Percentiles rank a stretch among this genome's conserved stretches.
Evolutionary conservation across 345 rosid genomes (phyloP).

Genomic region (Arabidopsis suecica): DNA sequence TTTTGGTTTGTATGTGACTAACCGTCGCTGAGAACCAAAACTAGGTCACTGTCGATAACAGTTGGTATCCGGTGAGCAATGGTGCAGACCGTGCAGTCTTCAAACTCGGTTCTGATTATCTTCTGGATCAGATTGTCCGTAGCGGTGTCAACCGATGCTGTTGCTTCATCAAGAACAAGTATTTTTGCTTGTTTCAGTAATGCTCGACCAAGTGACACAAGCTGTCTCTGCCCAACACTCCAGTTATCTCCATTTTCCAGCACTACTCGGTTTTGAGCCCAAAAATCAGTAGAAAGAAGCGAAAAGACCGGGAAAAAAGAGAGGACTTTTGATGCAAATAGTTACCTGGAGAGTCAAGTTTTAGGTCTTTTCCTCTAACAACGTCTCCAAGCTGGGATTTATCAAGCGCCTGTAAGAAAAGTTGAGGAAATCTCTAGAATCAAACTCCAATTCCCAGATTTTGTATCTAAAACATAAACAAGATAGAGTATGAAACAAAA

Average conservation of each 20-base stretch:
- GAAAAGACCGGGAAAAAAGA: neutral
- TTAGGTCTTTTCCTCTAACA: constrained; percentile 83
- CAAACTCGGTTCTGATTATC: constrained; percentile 91
- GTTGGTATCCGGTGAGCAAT: constrained; percentile 99
- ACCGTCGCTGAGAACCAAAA: constrained; percentile 97
- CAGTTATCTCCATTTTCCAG: constrained; percentile 98
- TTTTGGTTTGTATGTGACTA: constrained; percentile 27
- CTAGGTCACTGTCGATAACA: constrained; percentile 95
- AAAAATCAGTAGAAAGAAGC: constrained; percentile 18
- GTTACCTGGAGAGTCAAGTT: constrained; percentile 89
- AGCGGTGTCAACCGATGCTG: constrained; percentile 98
- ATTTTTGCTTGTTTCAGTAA: constrained; percentile 90
- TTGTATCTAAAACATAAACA: neutral
- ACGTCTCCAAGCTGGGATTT: constrained; percentile 93
- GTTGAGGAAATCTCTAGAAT: constrained; percentile 14
- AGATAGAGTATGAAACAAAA: constrained; percentile 1
- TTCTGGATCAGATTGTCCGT: constrained; percentile 96
- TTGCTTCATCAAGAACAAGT: constrained; percentile 98
- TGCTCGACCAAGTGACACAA: constrained; percentile 91
- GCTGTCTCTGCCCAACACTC: constrained; percentile 99
- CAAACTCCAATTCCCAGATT: neutral
- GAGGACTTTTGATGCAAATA: neutral
- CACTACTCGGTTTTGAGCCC: constrained; percentile 52
- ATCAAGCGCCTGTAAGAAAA: constrained; percentile 76
- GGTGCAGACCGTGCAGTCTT: constrained; percentile 93